Evolutionary conservation across 2,329 filamentous ascomycete genomes (phyloP).

Genomic region (Neocucurbitaria cava): DNA sequence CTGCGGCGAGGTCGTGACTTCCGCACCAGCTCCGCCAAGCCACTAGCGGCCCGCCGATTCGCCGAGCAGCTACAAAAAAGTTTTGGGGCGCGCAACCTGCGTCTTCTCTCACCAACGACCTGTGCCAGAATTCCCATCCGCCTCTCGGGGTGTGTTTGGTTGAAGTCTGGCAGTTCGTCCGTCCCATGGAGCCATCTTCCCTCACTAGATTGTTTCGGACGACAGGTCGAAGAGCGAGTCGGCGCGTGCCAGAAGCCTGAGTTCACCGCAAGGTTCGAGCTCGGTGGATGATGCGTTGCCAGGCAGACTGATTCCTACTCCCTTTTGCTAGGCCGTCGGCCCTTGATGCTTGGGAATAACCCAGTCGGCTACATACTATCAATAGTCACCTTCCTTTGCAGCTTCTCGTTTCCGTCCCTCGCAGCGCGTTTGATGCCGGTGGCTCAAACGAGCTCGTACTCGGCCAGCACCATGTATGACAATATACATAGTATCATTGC

Average conservation of each 20-base stretch:
- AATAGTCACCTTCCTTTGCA: background rate
- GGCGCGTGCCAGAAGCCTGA: constrained; percentile 62
- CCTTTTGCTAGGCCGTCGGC: constrained; percentile 90
- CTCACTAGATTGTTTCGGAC: constrained; percentile 77
- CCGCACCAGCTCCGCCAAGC: constrained; percentile 21
- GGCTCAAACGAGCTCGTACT: background rate
- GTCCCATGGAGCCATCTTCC: constrained; percentile 76
- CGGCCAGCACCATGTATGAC: too few relatives aligned
- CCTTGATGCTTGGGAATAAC: constrained; percentile 89
- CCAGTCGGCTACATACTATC: constrained; percentile 72
- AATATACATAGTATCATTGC: background rate
- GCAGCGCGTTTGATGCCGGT: background rate
- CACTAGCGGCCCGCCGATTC: constrained; percentile 25
- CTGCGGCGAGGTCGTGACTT: constrained; percentile 7
- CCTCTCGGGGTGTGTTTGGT: constrained; percentile 66
- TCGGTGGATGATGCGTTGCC: constrained; percentile 43
- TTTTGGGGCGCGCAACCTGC: constrained; percentile 22
- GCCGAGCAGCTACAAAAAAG: constrained; percentile 38
- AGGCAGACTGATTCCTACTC: constrained; percentile 57
- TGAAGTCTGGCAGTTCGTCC: constrained; percentile 85
- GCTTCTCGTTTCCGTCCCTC: background rate
- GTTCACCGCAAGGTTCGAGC: constrained; percentile 47
- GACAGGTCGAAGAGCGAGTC: constrained; percentile 91
- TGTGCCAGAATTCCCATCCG: constrained; percentile 84
- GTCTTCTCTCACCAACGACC: constrained; percentile 65